Conservation (phyloP, 169 alveolate genomes). For the Eimeria necatrix region DNA sequence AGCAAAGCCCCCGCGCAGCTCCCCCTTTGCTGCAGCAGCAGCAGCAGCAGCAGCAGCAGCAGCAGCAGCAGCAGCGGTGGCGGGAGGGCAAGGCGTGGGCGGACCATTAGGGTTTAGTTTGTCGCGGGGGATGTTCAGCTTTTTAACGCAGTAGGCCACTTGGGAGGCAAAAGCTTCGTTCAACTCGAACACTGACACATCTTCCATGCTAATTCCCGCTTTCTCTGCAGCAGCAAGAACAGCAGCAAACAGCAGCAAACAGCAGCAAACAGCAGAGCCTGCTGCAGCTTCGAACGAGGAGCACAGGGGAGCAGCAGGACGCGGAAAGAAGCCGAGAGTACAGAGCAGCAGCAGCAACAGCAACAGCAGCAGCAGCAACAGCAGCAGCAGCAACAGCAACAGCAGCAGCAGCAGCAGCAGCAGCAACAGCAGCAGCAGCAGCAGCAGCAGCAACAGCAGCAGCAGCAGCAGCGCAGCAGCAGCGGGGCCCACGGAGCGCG, state of each 20-base stretch:
- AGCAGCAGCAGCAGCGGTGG: not conserved
- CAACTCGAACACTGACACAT: slow-evolving; percentile 95
- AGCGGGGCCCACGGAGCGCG: slow-evolving; percentile 85
- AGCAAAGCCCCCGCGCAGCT: not conserved
- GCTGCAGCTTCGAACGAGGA: not conserved
- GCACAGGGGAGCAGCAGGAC: too few species aligned
- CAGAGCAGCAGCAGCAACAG: not conserved
- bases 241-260: not conserved
- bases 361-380: not conserved
- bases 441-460: not conserved
- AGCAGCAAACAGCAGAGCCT: not conserved
- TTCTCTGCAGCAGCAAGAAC: slow-evolving; percentile 63
- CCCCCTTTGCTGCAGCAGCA: not conserved
- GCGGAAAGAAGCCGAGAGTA: too few species aligned
- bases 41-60: not conserved
- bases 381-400: not conserved
- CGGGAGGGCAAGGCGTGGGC: not conserved
- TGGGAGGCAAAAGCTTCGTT: slow-evolving; percentile 97
- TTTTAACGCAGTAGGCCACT: slow-evolving; percentile 90
- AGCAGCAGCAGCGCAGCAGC: not conserved
- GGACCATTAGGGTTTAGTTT: slow-evolving; percentile 95
- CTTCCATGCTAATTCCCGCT: slow-evolving; percentile 90
- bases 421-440: not conserved
- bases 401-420: not conserved
- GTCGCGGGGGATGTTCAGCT: slow-evolving; percentile 90